Percentiles rank a stretch among this genome's conserved stretches.
Evolutionary conservation across 2,329 filamentous ascomycete genomes (phyloP).

Genomic region (Gnomoniopsis smithogilvyi): DNA sequence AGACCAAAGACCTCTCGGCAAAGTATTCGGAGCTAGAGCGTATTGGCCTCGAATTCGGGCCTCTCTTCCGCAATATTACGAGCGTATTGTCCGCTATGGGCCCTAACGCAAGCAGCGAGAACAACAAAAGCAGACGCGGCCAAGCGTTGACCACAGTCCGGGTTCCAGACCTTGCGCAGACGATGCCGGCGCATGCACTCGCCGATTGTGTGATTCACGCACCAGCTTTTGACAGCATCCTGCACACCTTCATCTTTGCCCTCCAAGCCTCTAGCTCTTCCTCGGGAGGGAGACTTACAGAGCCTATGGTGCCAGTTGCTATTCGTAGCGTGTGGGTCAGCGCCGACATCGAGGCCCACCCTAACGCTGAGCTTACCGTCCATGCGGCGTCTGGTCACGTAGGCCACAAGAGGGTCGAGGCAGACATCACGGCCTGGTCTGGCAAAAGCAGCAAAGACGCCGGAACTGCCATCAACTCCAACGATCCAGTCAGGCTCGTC

Average conservation of each 20-base stretch:
- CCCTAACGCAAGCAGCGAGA: background rate
- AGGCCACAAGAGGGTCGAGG: constrained; percentile 14
- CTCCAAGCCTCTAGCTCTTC: constrained; percentile 2
- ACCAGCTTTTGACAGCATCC: constrained; percentile 11
- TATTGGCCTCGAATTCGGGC: constrained; percentile 14
- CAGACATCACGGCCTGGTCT: constrained; percentile 12
- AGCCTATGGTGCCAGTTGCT: constrained; percentile 15
- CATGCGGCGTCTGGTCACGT: constrained; percentile 7
- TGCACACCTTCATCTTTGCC: constrained; percentile 14
- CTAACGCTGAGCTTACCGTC: constrained; percentile 10
- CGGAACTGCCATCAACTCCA: background rate
- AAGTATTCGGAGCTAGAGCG: constrained; percentile 14
- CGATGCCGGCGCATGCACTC: constrained; percentile 7
- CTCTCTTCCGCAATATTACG: constrained; percentile 14
- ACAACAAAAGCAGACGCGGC: background rate
- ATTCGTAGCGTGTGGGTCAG: constrained; percentile 15
- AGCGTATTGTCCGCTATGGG: background rate
- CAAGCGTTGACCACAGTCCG: constrained; percentile 11
- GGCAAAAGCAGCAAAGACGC: background rate
- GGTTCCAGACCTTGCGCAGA: constrained; percentile 5
- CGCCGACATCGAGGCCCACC: constrained; percentile 10
- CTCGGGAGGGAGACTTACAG: background rate
- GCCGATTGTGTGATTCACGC: constrained; percentile 7
- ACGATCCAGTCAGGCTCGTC: background rate
- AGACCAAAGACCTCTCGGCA: constrained; percentile 4